phyloP scores from a whole-genome alignment of 2,329 filamentous ascomycete genomes.

The Gremmenia infestans region DNA sequence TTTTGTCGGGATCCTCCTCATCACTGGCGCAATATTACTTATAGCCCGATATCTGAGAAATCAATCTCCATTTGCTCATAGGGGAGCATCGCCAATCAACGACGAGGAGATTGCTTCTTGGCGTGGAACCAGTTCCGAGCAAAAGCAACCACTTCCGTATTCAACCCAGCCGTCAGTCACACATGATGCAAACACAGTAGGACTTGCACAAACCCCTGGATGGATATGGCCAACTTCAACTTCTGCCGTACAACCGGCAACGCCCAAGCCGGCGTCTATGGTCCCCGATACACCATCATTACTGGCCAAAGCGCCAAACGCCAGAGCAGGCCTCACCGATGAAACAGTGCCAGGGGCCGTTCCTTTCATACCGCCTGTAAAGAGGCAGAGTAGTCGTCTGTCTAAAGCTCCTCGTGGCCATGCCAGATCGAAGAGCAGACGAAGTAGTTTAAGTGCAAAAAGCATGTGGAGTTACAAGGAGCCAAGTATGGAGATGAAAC shows the following conservation, averaged over 20 bases:
- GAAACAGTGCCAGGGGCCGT: slow-evolving; percentile 55
- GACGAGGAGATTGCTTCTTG: slow-evolving; percentile 64
- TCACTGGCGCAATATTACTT: slow-evolving; percentile 19
- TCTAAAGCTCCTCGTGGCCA: slow-evolving; percentile 39
- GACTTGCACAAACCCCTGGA: slow-evolving; percentile 15
- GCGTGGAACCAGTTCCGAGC: slow-evolving; percentile 31
- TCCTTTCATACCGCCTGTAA: slow-evolving; percentile 50
- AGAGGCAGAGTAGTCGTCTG: slow-evolving; percentile 48
- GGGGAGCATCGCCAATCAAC: slow-evolving; percentile 56
- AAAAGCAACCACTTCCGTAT: slow-evolving; percentile 9
- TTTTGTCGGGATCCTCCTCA: slow-evolving; percentile 21
- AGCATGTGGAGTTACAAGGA: slow-evolving; percentile 25
- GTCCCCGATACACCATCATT: slow-evolving; percentile 38
- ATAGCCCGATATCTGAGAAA: slow-evolving; percentile 18
- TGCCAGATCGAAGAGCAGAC: slow-evolving; percentile 26
- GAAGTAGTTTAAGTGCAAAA: slow-evolving; percentile 27
- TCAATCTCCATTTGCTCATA: slow-evolving; percentile 41
- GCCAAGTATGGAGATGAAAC: slow-evolving; percentile 15
- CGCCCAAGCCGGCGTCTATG: slow-evolving; percentile 27
- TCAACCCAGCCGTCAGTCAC: slow-evolving; percentile 9
- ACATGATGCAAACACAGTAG: slow-evolving; percentile 9
- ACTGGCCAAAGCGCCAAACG: slow-evolving; percentile 55
- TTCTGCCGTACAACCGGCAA: slow-evolving; percentile 19
- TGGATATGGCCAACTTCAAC: slow-evolving; percentile 26
- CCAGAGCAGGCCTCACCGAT: slow-evolving; percentile 58